Percentiles rank a stretch among this genome's conserved stretches.
Conservation (phyloP, 441 rosid genomes). For the Aleurites moluccanus region DNA sequence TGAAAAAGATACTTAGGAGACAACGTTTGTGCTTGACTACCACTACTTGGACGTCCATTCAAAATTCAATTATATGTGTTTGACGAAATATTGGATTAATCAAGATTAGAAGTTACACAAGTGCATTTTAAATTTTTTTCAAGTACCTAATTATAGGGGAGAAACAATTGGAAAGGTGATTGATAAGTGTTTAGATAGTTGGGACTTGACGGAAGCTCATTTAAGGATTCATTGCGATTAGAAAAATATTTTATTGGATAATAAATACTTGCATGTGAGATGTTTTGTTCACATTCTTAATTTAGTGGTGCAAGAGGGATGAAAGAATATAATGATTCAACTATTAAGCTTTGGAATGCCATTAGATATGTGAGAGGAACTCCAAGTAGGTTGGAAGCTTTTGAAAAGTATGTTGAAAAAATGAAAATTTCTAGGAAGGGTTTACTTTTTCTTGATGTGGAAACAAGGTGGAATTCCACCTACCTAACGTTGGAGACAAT, state of each 20-base stretch:
- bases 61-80: background rate
- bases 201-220: background rate
- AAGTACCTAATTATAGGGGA: background rate
- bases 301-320: background rate
- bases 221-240: background rate
- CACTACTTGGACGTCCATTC: background rate
- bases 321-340: background rate
- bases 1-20: no score
- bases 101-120: conserved; percentile 7
- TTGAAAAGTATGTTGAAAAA: background rate
- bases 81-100: background rate
- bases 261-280: background rate
- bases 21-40: background rate
- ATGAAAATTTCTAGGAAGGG: conserved; percentile 4
- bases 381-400: background rate
- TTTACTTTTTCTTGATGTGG: conserved; percentile 10
- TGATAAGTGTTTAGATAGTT: background rate
- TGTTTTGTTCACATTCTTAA: background rate
- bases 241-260: background rate
- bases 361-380: background rate
- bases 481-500: conserved; percentile 1
- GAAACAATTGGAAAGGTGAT: background rate
- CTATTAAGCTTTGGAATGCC: background rate
- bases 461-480: conserved; percentile 19
- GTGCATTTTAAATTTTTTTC: background rate